These are phyloP conservation scores for Candida easanensis DNA, from an alignment of 805 yeast species.

Conservation along the genomic window DNA sequence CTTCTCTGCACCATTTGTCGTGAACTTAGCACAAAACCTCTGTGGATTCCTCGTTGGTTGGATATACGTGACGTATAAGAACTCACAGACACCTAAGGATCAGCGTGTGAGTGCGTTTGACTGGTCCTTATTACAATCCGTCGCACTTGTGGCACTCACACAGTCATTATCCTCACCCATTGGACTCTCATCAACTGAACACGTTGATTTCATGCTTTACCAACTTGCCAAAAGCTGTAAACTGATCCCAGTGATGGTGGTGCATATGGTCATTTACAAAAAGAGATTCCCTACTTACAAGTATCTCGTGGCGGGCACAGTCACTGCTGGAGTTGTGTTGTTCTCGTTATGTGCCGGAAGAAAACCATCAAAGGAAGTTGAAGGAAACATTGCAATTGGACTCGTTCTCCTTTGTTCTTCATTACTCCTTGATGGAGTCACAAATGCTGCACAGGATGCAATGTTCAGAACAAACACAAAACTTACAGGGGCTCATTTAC, in stretches of 20 bases:
- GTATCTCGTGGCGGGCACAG: constrained; percentile 71
- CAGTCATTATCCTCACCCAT: constrained; percentile 83
- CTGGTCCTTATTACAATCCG: constrained; percentile 19
- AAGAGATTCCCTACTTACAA: constrained; percentile 72
- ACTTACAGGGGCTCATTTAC: constrained; percentile 82
- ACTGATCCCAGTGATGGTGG: constrained; percentile 88
- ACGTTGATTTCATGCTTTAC: constrained; percentile 83
- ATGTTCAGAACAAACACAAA: constrained; percentile 51
- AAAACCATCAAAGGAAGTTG: constrained; percentile 29
- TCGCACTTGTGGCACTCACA: constrained; percentile 35
- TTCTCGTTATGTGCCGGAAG: constrained; percentile 59
- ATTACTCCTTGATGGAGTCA: constrained; percentile 83
- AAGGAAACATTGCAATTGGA: constrained; percentile 51
- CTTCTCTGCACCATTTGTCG: constrained; percentile 77
- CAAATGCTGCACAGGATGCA: constrained; percentile 91
- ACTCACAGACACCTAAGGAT: neutral
- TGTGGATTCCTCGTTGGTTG: constrained; percentile 72
- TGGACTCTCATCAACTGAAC: constrained; percentile 71
- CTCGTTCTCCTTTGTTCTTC: constrained; percentile 55
- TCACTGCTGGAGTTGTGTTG: constrained; percentile 77
- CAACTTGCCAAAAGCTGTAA: constrained; percentile 92
- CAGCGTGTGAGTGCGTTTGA: constrained; percentile 17
- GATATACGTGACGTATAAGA: constrained; percentile 43
- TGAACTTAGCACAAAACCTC: constrained; percentile 70
- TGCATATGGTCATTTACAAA: constrained; percentile 69